These are phyloP conservation scores for Trichoderma sp. DNA, from an alignment of 2,329 filamentous ascomycete species.

Conservation along the genomic window DNA sequence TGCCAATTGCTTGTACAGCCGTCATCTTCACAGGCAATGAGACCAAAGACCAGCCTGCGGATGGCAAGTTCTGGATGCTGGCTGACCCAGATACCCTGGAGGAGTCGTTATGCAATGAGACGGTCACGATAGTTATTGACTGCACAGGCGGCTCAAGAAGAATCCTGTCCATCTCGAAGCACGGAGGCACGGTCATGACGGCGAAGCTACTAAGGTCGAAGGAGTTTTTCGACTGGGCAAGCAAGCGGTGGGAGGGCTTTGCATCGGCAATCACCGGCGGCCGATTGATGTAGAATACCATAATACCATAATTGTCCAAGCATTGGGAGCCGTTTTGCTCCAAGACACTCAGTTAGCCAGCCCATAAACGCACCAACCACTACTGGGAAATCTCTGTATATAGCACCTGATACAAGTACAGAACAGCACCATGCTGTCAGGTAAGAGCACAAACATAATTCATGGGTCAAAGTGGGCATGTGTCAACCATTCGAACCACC, in stretches of 20 bases:
- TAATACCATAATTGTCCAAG: constrained; percentile 26
- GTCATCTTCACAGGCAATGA: constrained; percentile 70
- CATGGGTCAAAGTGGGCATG: constrained; percentile 40
- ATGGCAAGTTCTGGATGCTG: constrained; percentile 67
- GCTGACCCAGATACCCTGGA: constrained; percentile 88
- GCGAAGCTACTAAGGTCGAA: constrained; percentile 62
- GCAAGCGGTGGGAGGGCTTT: constrained; percentile 37
- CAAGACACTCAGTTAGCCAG: not conserved
- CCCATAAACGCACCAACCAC: not conserved
- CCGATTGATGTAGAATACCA: constrained; percentile 16
- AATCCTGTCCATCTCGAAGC: constrained; percentile 75
- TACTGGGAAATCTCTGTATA: not conserved
- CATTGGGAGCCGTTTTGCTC: not conserved
- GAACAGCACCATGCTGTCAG: not conserved
- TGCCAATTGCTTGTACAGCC: constrained; percentile 76
- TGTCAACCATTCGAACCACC: constrained; percentile 82
- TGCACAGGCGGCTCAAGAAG: constrained; percentile 48
- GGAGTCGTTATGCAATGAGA: constrained; percentile 79
- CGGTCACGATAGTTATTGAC: constrained; percentile 79
- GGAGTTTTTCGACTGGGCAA: constrained; percentile 44
- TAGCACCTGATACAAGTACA: not conserved
- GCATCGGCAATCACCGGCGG: constrained; percentile 31
- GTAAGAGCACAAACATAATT: not conserved
- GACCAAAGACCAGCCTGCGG: constrained; percentile 39
- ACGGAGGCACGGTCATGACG: constrained; percentile 70